Evolutionary conservation across 306 rosid species (phyloP), one percentile per base, ranked within the genome.

Genomic region (Cicer judaicum): DNA sequence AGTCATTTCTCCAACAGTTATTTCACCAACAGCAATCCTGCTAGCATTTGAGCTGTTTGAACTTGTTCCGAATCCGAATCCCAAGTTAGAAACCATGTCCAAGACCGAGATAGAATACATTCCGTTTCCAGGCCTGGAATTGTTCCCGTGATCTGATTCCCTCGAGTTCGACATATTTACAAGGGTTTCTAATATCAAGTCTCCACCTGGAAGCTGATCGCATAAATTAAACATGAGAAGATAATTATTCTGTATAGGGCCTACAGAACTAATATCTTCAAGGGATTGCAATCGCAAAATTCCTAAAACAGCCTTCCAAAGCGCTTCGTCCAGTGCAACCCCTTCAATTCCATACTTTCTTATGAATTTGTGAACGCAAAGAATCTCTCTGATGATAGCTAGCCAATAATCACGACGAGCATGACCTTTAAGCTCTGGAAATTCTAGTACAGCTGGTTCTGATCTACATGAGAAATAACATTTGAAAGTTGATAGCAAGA

Each of bases 341-440:
- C 98, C 99, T 77, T 81, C 88, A 63, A 89, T 77, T 41, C 64
- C 72, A 59, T 82, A 92, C 52, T 81, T 87, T 46, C 82, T 83
- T 71, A 95, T 80, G 85, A 92, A 92, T 69, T 79, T 88, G 85
- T 95, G 99, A 78, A 82, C 98, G 70, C 52, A 82, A 39, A 95
- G 83, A 71, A 95, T 87, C 87, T 95, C 99, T 63, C 72, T 82
- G 65, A 95, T 88, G 77, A 95, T 87, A 59, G 93, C 98, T 60
- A 95, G 87, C 99, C 98, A 95, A 67, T 85, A 92, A 86, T 92
- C 99, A 83, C 99, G 97, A 18, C 99, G 96, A 49, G 93, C 78
- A 70, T 95, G 96, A 60, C 98, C 99, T 82, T 90, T 95, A 74
- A 95, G 92, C 88, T 95, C 99, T 40, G 99, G 99, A 87, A 95